phyloP scores from a whole-genome alignment of 805 yeast genomes.

The Saccharomyces mikatae region DNA sequence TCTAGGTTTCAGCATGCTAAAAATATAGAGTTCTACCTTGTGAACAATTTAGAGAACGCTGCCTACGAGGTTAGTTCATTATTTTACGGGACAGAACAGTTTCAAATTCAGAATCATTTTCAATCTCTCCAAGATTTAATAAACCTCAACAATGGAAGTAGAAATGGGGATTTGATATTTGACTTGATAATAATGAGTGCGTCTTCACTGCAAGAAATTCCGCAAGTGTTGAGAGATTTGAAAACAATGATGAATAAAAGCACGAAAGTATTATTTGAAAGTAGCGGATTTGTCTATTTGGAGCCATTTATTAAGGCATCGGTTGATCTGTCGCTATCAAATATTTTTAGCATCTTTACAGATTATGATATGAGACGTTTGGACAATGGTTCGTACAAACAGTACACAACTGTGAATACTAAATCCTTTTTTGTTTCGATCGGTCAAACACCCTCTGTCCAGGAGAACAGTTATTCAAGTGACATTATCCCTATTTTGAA shows the following conservation, averaged over 20 bases:
- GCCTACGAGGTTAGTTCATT: constrained; percentile 10
- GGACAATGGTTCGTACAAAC: constrained; percentile 25
- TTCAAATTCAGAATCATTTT: constrained; percentile 19
- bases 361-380: constrained; percentile 45
- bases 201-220: constrained; percentile 40
- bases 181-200: constrained; percentile 42
- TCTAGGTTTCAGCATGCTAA: constrained; percentile 19
- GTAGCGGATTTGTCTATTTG: constrained; percentile 58
- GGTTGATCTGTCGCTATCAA: constrained; percentile 27
- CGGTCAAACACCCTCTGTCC: constrained; percentile 29
- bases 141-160: neutral
- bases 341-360: constrained; percentile 47
- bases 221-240: constrained; percentile 33
- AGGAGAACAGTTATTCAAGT: constrained; percentile 7
- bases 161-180: constrained; percentile 12
- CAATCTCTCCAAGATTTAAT: constrained; percentile 14
- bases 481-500: constrained; percentile 9
- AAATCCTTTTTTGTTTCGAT: constrained; percentile 37
- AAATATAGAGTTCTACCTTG: constrained; percentile 14
- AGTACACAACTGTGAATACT: constrained; percentile 13
- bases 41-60: constrained; percentile 17
- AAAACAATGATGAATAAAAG: constrained; percentile 30
- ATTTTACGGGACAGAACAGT: constrained; percentile 12
- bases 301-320: constrained; percentile 52
- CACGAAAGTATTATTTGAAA: constrained; percentile 52